These are phyloP conservation scores for Colletotrichum lupini DNA, from an alignment of 2,329 filamentous ascomycete genomes.

Conservation along the genomic window DNA sequence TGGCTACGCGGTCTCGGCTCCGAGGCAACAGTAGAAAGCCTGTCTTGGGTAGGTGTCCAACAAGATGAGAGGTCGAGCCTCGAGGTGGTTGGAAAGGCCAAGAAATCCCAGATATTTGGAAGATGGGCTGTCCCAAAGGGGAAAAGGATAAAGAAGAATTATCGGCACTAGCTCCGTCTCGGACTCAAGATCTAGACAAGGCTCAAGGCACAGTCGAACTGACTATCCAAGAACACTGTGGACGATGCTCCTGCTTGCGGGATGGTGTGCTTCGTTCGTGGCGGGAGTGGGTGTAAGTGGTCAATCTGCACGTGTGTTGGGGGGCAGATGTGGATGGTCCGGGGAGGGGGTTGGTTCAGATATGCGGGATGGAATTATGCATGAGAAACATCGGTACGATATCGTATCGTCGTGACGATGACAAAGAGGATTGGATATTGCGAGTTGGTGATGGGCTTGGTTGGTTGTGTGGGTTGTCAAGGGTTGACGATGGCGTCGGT, in stretches of 20 bases:
- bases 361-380: background rate
- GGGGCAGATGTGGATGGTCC: background rate
- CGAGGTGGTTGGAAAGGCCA: background rate
- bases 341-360: background rate
- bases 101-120: background rate
- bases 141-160: background rate
- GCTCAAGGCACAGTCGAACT: background rate
- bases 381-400: conserved; percentile 5
- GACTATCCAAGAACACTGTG: conserved; percentile 7
- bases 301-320: background rate
- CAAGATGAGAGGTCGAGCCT: background rate
- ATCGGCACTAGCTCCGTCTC: background rate
- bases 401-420: conserved; percentile 22
- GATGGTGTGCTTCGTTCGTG: background rate
- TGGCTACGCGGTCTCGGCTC: background rate
- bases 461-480: background rate
- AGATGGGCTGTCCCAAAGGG: background rate
- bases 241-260: background rate
- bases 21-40: background rate
- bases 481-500: conserved; percentile 17
- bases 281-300: conserved; percentile 1
- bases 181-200: conserved; percentile 16
- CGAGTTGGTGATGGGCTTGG: background rate
- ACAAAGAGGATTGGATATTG: background rate
- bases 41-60: background rate